Percentiles rank a stretch among this genome's conserved stretches.
Conservation (phyloP, 768 basidiomycete genomes). For the Boletus edulis region DNA sequence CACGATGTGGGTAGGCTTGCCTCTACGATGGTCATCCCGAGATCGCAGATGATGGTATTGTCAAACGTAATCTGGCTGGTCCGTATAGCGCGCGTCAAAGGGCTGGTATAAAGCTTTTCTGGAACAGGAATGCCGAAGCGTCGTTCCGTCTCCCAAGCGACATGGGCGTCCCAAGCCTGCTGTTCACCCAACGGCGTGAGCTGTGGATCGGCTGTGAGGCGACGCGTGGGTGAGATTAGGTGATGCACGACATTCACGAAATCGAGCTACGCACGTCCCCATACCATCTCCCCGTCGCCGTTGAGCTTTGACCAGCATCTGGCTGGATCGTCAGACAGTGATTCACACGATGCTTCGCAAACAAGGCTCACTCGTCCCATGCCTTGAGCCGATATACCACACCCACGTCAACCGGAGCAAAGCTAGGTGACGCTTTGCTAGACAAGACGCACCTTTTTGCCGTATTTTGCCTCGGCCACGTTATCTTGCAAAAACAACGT, state of each 20-base stretch:
- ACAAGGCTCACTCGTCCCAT: slow-evolving; percentile 4
- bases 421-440: neutral
- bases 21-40: slow-evolving; percentile 48
- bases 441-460: slow-evolving; percentile 34
- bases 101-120: slow-evolving; percentile 30
- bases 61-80: slow-evolving; percentile 54
- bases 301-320: slow-evolving; percentile 45
- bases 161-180: slow-evolving; percentile 42
- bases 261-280: slow-evolving; percentile 53
- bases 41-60: slow-evolving; percentile 28
- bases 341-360: no score
- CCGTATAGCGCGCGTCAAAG: slow-evolving; percentile 53
- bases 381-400: neutral
- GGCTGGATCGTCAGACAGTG: neutral
- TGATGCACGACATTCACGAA: neutral
- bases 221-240: neutral
- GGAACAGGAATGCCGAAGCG: neutral
- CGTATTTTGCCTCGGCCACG: slow-evolving; percentile 57
- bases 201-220: slow-evolving; percentile 34
- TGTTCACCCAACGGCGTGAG: slow-evolving; percentile 53
- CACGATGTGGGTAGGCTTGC: slow-evolving; percentile 26
- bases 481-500: slow-evolving; percentile 50
- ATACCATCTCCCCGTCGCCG: slow-evolving; percentile 54
- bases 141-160: slow-evolving; percentile 2
- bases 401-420: neutral